Evolutionary conservation across 257 asterid species (phyloP).

Genomic region (Leptodermis oblonga): DNA sequence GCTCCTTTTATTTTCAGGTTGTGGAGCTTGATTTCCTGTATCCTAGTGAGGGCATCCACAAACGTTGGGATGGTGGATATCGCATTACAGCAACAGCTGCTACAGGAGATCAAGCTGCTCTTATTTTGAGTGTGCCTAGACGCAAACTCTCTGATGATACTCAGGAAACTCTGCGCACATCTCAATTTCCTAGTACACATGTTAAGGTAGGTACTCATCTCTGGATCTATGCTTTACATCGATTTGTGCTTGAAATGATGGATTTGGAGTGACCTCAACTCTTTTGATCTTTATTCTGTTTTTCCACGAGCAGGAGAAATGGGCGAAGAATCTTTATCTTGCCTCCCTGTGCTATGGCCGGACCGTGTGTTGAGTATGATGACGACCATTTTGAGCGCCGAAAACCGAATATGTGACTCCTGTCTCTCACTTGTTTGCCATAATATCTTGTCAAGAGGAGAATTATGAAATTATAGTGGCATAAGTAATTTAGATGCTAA

Average conservation of each 20-base stretch:
- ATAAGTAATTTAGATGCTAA: not conserved
- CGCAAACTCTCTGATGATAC: slow-evolving; percentile 36
- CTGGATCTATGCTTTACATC: not conserved
- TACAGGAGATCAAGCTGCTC: slow-evolving; percentile 45
- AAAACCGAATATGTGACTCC: not conserved
- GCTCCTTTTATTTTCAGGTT: slow-evolving; percentile 30
- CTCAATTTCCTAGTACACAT: slow-evolving; percentile 41
- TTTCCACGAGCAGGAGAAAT: slow-evolving; percentile 19
- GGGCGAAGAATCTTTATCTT: slow-evolving; percentile 37
- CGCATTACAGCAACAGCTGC: slow-evolving; percentile 46
- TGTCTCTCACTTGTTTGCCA: not conserved
- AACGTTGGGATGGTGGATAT: slow-evolving; percentile 44
- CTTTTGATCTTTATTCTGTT: not conserved
- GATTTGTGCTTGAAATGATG: not conserved
- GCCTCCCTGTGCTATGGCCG: slow-evolving; percentile 34
- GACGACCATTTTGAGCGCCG: not conserved
- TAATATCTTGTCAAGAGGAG: not conserved
- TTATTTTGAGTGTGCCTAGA: slow-evolving; percentile 44
- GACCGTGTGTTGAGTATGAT: slow-evolving; percentile 24
- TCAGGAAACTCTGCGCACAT: slow-evolving; percentile 44
- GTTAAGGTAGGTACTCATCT: slow-evolving; percentile 26
- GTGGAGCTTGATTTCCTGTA: slow-evolving; percentile 48
- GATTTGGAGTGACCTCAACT: not conserved
- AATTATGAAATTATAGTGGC: not conserved
- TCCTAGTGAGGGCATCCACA: slow-evolving; percentile 50